Evolutionary conservation across 495 filamentous ascomycete genomes (phyloP).

Genomic region (Penicillium desertorum): DNA sequence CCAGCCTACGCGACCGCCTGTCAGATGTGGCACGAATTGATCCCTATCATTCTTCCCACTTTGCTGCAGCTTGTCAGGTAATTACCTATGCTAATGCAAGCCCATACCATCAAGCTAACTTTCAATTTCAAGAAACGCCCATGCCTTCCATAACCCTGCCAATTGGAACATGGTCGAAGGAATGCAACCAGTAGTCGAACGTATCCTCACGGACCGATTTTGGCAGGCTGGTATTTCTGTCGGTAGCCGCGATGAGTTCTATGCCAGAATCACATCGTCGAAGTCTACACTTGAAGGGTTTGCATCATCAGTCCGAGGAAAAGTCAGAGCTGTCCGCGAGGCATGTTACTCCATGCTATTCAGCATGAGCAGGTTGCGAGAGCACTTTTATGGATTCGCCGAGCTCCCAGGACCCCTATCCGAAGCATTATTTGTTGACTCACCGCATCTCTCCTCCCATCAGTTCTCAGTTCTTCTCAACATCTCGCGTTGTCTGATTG

Average conservation of each 20-base stretch:
- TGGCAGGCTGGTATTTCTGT: slow-evolving; percentile 98
- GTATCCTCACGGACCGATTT: slow-evolving; percentile 91
- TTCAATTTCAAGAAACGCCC: slow-evolving; percentile 63
- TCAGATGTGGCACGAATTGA: slow-evolving; percentile 76
- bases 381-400: slow-evolving; percentile 83
- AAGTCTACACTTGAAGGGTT: slow-evolving; percentile 89
- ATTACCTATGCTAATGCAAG: neutral
- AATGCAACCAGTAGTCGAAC: slow-evolving; percentile 71
- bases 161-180: slow-evolving; percentile 86
- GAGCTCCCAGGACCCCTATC: slow-evolving; percentile 84
- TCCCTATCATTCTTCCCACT: slow-evolving; percentile 81
- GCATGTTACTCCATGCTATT: slow-evolving; percentile 90
- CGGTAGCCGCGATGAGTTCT: slow-evolving; percentile 94
- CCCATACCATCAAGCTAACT: slow-evolving; percentile 9
- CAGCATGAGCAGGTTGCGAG: slow-evolving; percentile 83
- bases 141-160: slow-evolving; percentile 85
- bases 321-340: slow-evolving; percentile 85
- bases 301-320: slow-evolving; percentile 85
- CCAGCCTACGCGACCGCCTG: slow-evolving; percentile 68
- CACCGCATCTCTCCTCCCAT: slow-evolving; percentile 82
- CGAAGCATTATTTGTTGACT: slow-evolving; percentile 79
- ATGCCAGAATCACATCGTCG: slow-evolving; percentile 83
- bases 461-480: slow-evolving; percentile 89
- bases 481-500: slow-evolving; percentile 80
- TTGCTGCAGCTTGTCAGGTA: slow-evolving; percentile 82